Percentiles rank a stretch among this genome's conserved stretches.
phyloP scores from a whole-genome alignment of 495 filamentous ascomycete genomes.

The Glonium stellatum region DNA sequence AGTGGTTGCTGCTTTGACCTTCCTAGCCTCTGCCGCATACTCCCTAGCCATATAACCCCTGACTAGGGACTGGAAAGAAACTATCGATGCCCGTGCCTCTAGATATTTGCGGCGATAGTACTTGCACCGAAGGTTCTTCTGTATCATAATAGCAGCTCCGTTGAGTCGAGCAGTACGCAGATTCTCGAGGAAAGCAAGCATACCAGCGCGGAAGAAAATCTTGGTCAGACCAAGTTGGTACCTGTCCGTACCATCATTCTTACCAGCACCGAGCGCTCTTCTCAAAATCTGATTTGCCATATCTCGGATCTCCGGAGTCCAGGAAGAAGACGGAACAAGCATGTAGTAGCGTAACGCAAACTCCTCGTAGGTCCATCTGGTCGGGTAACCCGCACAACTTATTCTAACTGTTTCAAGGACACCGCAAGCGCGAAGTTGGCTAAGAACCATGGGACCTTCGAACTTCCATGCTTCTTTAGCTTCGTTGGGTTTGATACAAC shows the following conservation, averaged over 20 bases:
- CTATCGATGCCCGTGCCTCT: conserved; percentile 72
- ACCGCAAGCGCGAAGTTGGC: conserved; percentile 95
- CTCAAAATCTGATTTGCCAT: conserved; percentile 90
- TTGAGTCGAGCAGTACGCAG: conserved; percentile 82
- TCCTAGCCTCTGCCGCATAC: conserved; percentile 71
- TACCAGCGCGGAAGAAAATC: conserved; percentile 98
- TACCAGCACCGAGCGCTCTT: conserved; percentile 74
- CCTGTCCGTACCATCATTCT: conserved; percentile 77
- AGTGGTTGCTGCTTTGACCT: conserved; percentile 77
- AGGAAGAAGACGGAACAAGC: conserved; percentile 82
- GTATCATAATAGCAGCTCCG: conserved; percentile 94
- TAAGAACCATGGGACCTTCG: conserved; percentile 97
- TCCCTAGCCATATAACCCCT: conserved; percentile 71
- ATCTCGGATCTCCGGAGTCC: conserved; percentile 87
- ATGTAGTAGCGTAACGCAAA: conserved; percentile 98
- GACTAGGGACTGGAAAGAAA: conserved; percentile 66
- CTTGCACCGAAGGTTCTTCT: conserved; percentile 94
- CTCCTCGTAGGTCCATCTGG: conserved; percentile 98
- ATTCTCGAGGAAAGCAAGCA: conserved; percentile 97
- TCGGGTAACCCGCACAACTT: conserved; percentile 95
- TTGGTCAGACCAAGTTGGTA: conserved; percentile 96
- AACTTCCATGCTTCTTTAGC: conserved; percentile 97
- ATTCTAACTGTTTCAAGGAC: conserved; percentile 97
- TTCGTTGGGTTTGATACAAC: conserved; percentile 99
- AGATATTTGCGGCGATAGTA: conserved; percentile 92